Base-by-base conservation (phyloP, 2,329 filamentous ascomycete genomes). In the Trichoderma aggressivum region DNA sequence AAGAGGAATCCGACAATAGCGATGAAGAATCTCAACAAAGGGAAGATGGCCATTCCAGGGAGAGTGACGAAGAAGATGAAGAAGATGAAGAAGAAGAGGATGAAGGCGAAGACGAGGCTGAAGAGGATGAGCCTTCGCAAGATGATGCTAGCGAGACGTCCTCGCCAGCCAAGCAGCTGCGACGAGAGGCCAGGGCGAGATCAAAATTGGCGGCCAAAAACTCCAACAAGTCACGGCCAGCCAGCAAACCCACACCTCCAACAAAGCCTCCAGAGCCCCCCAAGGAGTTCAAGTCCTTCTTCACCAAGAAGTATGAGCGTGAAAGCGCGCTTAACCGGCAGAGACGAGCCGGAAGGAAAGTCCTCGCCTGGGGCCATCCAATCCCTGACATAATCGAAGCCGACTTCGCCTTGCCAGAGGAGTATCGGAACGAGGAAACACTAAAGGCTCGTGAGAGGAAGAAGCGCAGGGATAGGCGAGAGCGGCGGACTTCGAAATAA, bases 251-350 rank as follows among this genome's bases (percentile, higher is more conserved):
- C 71, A 74, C 75, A 12, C 72, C 74, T 30, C 73, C 61, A 74
- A 78, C 78, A 11, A 78, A 79, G 39, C 78, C 82, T 43, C 81
- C 81, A 21, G 77, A 81, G 32, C 82, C 83, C 12, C 80, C 80
- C 2, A 87, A 86, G 71, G 91, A 92, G 47, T 94, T 98, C 78
- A 91, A 85, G n/a, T 97, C 93, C 0, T 98, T 98, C 82, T 98
- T 94, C 79, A 81, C 86, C 21, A 94, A 96, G 81, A 89, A 87
- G 28, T 90, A 97, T 77, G 87, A 95, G 72, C 91, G 95, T 30
- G 92, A 94, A 26, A 89, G 90, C 7, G 94, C 94, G 11, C 81
- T 97, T n/a, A 91, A 89, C 73, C 90, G 89, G 75, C 86, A 89
- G 62, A 87, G 94, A 39, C 89, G 92, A 66, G 88, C 90, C 63